phyloP scores from a whole-genome alignment of 2,329 filamentous ascomycete genomes.

The Fusarium albidum region DNA sequence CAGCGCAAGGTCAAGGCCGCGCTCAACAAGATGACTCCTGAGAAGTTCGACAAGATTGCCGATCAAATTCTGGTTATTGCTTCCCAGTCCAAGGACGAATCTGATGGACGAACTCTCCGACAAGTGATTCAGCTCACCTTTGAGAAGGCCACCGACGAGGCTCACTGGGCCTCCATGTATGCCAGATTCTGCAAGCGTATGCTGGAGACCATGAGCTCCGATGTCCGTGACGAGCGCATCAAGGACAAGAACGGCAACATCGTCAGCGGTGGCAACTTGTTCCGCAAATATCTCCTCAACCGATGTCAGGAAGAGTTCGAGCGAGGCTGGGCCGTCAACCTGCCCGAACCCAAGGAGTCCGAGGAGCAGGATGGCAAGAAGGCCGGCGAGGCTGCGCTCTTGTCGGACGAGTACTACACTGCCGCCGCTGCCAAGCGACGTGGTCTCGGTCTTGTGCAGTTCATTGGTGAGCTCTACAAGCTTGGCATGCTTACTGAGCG shows the following conservation, averaged over 20 bases:
- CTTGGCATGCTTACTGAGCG: conserved; percentile 97
- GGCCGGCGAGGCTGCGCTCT: conserved; percentile 76
- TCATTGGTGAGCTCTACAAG: conserved; percentile 99
- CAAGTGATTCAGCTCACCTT: conserved; percentile 99
- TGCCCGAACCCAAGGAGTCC: conserved; percentile 77
- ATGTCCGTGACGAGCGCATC: conserved; percentile 95
- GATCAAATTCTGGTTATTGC: conserved; percentile 93
- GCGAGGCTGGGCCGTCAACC: conserved; percentile 92
- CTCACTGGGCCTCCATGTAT: conserved; percentile 99
- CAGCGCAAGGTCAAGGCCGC: conserved; percentile 99
- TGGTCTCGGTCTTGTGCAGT: conserved; percentile 97
- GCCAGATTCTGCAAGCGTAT: conserved; percentile 98
- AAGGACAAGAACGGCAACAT: conserved; percentile 88
- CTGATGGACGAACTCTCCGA: conserved; percentile 90
- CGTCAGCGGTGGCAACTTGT: conserved; percentile 90
- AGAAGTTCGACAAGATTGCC: conserved; percentile 97
- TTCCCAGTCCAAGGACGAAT: conserved; percentile 93
- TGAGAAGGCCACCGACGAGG: conserved; percentile 98
- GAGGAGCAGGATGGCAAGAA: conserved; percentile 58
- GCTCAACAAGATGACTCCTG: conserved; percentile 99
- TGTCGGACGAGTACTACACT: conserved; percentile 96
- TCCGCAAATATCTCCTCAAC: conserved; percentile 98
- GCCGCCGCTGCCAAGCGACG: conserved; percentile 95
- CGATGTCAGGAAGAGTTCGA: conserved; percentile 99
- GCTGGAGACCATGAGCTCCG: conserved; percentile 92